Evolutionary conservation across 805 yeast species (phyloP).

Genomic region (Trichomonascus vanleenenianus): DNA sequence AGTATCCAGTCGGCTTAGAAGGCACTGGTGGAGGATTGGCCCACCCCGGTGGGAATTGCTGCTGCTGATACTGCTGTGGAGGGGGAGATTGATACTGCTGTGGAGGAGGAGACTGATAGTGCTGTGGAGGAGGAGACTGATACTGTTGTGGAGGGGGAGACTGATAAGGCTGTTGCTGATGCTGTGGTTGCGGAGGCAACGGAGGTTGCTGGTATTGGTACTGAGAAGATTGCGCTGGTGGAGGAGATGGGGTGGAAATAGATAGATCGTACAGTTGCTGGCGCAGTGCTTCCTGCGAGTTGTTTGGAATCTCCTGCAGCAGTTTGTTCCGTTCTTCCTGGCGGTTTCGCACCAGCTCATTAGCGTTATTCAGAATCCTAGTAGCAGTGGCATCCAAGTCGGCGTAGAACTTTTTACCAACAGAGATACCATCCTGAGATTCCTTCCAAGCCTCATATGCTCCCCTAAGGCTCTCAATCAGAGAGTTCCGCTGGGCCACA

Average conservation of each 20-base stretch:
- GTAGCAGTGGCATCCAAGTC: slow-evolving; percentile 28
- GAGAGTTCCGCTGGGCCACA: slow-evolving; percentile 29
- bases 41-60: not conserved
- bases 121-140: not conserved
- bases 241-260: not conserved
- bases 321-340: slow-evolving; percentile 13
- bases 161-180: not conserved
- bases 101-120: no score
- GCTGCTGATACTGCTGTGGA: not conserved
- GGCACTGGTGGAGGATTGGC: slow-evolving; percentile 15
- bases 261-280: slow-evolving; percentile 1
- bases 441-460: slow-evolving; percentile 54
- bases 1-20: slow-evolving; percentile 18
- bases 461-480: slow-evolving; percentile 36
- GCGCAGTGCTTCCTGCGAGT: slow-evolving; percentile 10
- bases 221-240: slow-evolving; percentile 6
- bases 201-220: no score
- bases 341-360: slow-evolving; percentile 15
- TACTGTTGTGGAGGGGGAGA: not conserved
- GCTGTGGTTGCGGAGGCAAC: not conserved
- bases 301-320: slow-evolving; percentile 6
- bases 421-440: slow-evolving; percentile 49
- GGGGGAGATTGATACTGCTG: not conserved
- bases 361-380: slow-evolving; percentile 14
- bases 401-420: slow-evolving; percentile 58